Percentiles rank a stretch among this genome's conserved stretches.
phyloP scores from a whole-genome alignment of 2,329 filamentous ascomycete genomes.

The Curvularia hawaiiensis region DNA sequence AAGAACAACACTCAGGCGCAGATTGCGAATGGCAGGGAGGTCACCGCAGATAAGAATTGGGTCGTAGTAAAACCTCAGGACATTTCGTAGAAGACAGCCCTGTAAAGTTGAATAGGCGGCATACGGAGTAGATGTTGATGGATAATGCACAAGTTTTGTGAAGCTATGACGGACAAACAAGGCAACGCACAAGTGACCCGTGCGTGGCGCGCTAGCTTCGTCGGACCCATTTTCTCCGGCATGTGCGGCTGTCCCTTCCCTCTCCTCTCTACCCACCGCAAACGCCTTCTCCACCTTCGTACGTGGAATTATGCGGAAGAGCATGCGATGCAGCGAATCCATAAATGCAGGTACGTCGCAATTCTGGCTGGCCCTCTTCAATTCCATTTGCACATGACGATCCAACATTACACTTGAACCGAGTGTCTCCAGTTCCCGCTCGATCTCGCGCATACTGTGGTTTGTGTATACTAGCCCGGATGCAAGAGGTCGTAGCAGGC shows the following conservation, averaged over 20 bases:
- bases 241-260: background rate
- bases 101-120: background rate
- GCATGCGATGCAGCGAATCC: too few species aligned
- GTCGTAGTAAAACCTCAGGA: constrained; percentile 36
- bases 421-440: constrained; percentile 7
- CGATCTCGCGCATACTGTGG: constrained; percentile 9
- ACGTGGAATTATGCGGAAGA: background rate
- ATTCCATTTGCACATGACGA: constrained; percentile 13
- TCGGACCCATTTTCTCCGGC: background rate
- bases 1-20: constrained; percentile 30
- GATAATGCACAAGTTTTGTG: background rate
- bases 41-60: constrained; percentile 41
- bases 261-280: constrained; percentile 1
- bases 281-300: background rate
- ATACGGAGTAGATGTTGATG: background rate
- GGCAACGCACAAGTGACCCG: background rate
- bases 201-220: constrained; percentile 3
- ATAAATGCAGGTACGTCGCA: constrained; percentile 3
- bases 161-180: background rate
- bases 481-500: constrained; percentile 3
- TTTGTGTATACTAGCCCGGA: constrained; percentile 19
- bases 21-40: constrained; percentile 33
- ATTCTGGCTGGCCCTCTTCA: background rate
- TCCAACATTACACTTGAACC: constrained; percentile 24
- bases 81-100: constrained; percentile 23